Evolutionary conservation across 2,329 filamentous ascomycete species (phyloP).

Genomic region (Geosmithia morbida): DNA sequence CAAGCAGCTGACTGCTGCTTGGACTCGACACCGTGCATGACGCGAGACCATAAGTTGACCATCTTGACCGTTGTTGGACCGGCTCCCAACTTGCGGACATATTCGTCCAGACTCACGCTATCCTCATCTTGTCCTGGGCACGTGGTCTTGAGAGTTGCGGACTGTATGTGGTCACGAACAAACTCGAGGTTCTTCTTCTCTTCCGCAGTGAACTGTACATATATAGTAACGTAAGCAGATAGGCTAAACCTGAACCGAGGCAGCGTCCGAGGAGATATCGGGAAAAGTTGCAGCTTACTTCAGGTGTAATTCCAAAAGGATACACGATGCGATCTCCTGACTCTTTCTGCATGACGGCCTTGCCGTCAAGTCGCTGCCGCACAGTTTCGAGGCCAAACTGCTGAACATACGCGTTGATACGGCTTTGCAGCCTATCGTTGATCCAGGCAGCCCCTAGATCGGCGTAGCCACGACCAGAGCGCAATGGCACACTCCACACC

Average conservation of each 20-base stretch:
- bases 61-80: slow-evolving; percentile 14
- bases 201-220: slow-evolving; percentile 10
- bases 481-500: slow-evolving; percentile 22
- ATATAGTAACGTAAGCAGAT: too few relatives aligned
- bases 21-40: slow-evolving; percentile 21
- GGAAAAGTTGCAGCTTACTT: slow-evolving; percentile 6
- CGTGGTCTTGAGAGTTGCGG: slow-evolving; percentile 11
- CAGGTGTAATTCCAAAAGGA: slow-evolving; percentile 16
- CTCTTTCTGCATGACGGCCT: slow-evolving; percentile 14
- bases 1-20: slow-evolving; percentile 18
- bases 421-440: slow-evolving; percentile 36
- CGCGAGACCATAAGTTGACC: slow-evolving; percentile 19
- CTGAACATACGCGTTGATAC: slow-evolving; percentile 22
- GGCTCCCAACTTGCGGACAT: slow-evolving; percentile 16
- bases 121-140: slow-evolving; percentile 13
- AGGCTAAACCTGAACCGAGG: too few relatives aligned
- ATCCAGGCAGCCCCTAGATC: slow-evolving; percentile 47
- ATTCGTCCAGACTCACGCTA: slow-evolving; percentile 16
- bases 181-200: slow-evolving; percentile 18
- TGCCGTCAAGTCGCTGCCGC: slow-evolving; percentile 15
- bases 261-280: too few relatives aligned
- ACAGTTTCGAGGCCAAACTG: slow-evolving; percentile 25
- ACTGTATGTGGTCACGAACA: slow-evolving; percentile 19
- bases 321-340: slow-evolving; percentile 11
- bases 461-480: slow-evolving; percentile 18